These are phyloP conservation scores for Rhizophagus sp. DNA, from an alignment of 192 early-diverging fungal species.

Conservation along the genomic window DNA sequence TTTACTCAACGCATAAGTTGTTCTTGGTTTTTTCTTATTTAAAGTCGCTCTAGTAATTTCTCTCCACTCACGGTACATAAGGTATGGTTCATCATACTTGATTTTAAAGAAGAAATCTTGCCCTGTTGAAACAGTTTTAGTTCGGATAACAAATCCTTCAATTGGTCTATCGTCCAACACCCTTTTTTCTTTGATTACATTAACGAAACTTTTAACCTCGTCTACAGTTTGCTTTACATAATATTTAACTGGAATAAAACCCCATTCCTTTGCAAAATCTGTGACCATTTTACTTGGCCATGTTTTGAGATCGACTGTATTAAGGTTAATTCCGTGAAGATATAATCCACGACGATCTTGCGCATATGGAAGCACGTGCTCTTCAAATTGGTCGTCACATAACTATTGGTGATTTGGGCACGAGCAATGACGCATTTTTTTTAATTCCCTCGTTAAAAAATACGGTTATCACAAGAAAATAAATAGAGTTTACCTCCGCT, in stretches of 20 bases:
- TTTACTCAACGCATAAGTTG: constrained; percentile 53
- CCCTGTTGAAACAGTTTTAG: constrained; percentile 40
- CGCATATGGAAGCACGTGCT: constrained; percentile 89
- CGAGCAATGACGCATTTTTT: neutral
- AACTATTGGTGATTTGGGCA: constrained; percentile 54
- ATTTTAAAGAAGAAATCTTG: constrained; percentile 83
- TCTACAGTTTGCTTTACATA: constrained; percentile 54
- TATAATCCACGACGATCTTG: constrained; percentile 79
- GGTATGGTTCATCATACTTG: constrained; percentile 93
- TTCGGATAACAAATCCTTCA: constrained; percentile 94
- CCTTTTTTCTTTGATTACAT: constrained; percentile 63
- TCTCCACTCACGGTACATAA: constrained; percentile 97
- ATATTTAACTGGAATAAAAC: constrained; percentile 61
- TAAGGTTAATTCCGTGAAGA: constrained; percentile 89
- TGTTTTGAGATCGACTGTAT: constrained; percentile 70
- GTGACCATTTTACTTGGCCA: constrained; percentile 64
- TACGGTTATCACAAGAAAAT: neutral
- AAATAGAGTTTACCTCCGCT: constrained; percentile 58
- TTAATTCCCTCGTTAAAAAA: neutral
- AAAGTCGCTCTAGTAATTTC: constrained; percentile 79
- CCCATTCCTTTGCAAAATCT: constrained; percentile 70
- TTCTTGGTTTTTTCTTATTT: constrained; percentile 12
- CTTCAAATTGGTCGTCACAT: constrained; percentile 94
- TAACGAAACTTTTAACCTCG: constrained; percentile 70
- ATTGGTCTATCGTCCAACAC: constrained; percentile 70